Conservation (phyloP, 345 rosid species). For the Eucalyptus globulus region DNA sequence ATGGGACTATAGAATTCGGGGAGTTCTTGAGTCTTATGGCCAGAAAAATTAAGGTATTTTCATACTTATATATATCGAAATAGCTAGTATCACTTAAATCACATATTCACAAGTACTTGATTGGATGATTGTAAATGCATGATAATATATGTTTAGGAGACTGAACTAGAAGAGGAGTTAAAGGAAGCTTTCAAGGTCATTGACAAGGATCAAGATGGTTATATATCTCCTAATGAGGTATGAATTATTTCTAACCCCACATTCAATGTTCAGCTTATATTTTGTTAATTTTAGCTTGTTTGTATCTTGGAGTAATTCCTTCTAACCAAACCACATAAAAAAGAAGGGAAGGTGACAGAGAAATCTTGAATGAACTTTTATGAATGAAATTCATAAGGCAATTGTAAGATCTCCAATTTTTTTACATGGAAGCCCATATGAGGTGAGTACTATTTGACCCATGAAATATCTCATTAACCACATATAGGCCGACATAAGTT, state of each 20-base stretch:
- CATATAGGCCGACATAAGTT: neutral
- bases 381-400: neutral
- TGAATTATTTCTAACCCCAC: neutral
- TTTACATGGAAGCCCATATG: neutral
- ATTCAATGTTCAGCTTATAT: neutral
- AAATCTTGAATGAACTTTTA: neutral
- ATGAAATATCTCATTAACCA: neutral
- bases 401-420: neutral
- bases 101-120: neutral
- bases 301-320: neutral
- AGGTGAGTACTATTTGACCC: neutral
- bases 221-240: conserved; percentile 54
- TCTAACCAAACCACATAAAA: neutral
- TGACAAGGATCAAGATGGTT: conserved; percentile 66
- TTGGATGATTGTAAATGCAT: neutral
- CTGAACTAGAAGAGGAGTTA: conserved; percentile 39
- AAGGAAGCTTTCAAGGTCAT: conserved; percentile 60
- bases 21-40: conserved; percentile 70
- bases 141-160: conserved; percentile 16
- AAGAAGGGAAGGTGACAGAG: neutral
- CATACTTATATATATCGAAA: neutral
- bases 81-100: neutral
- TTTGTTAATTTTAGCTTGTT: neutral
- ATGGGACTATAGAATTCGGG: conserved; percentile 52
- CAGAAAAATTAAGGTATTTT: conserved; percentile 46